A percentile compares a stretch with the other conserved stretches of the same genome.
Evolutionary conservation across 1,284 basidiomycete genomes (phyloP).

Genomic region (Sparassis latifolia): DNA sequence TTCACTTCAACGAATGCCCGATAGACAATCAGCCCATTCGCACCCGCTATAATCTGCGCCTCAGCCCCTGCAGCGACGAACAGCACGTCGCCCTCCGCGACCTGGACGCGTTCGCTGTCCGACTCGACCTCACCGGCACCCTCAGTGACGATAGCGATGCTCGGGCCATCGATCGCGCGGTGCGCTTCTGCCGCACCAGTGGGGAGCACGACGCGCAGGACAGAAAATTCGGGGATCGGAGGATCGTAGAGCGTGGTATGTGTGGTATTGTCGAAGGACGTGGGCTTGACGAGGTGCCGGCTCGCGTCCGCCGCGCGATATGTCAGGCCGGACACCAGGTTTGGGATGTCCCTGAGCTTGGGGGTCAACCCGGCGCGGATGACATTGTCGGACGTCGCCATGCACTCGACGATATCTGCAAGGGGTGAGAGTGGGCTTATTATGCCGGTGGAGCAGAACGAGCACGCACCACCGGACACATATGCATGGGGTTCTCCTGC

Average conservation of each 20-base stretch:
- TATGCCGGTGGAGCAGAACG: not conserved
- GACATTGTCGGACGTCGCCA: slow-evolving; percentile 98
- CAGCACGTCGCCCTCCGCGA: slow-evolving; percentile 71
- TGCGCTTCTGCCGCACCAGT: slow-evolving; percentile 48
- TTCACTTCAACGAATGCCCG: slow-evolving; percentile 23
- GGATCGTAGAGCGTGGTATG: slow-evolving; percentile 78
- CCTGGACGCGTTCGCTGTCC: slow-evolving; percentile 31
- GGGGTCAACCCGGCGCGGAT: slow-evolving; percentile 97
- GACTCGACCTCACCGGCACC: slow-evolving; percentile 53
- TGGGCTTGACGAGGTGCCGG: slow-evolving; percentile 65
- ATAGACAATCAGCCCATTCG: slow-evolving; percentile 33
- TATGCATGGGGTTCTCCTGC: slow-evolving; percentile 98
- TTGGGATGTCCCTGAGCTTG: slow-evolving; percentile 90
- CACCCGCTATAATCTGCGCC: slow-evolving; percentile 40
- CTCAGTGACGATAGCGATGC: slow-evolving; percentile 72
- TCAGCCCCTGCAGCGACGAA: slow-evolving; percentile 77
- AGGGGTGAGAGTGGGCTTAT: not conserved
- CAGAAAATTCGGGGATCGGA: slow-evolving; percentile 89
- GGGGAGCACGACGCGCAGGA: slow-evolving; percentile 59
- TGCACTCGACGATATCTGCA: slow-evolving; percentile 93
- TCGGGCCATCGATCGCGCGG: slow-evolving; percentile 72
- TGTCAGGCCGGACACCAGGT: slow-evolving; percentile 84
- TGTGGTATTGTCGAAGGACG: slow-evolving; percentile 34
- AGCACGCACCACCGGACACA: slow-evolving; percentile 71
- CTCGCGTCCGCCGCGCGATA: slow-evolving; percentile 69